phyloP scores from a whole-genome alignment of 2,329 filamentous ascomycete genomes.

The Apiospora aurea region DNA sequence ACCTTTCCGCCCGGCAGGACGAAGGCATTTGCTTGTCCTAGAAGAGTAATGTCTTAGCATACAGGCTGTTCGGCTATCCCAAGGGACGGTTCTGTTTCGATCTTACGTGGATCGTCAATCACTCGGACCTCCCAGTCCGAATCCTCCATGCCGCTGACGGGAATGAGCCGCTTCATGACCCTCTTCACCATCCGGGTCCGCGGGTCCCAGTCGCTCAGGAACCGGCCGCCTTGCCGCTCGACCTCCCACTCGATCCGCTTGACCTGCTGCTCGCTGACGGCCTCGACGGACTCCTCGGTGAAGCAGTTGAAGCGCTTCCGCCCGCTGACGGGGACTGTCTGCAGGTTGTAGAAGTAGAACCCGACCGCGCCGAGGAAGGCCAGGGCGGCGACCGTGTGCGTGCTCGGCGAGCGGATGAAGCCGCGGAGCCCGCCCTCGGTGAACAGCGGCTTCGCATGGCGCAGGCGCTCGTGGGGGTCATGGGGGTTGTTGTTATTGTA shows the following conservation, averaged over 20 bases:
- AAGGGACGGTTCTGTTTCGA: neutral
- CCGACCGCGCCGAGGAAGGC: conserved; percentile 52
- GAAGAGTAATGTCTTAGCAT: neutral
- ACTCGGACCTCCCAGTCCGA: conserved; percentile 76
- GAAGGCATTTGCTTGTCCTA: conserved; percentile 72
- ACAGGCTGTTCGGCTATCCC: neutral
- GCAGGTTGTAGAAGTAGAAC: conserved; percentile 74
- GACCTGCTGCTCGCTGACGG: conserved; percentile 61
- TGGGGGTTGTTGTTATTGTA: conserved; percentile 22
- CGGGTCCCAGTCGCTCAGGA: conserved; percentile 67
- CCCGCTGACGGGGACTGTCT: conserved; percentile 76
- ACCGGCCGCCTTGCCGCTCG: conserved; percentile 56
- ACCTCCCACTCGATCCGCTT: conserved; percentile 62
- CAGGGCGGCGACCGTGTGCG: conserved; percentile 49
- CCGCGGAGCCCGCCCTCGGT: conserved; percentile 43
- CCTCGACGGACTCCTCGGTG: conserved; percentile 60
- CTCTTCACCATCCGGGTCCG: conserved; percentile 63
- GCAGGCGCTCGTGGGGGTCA: conserved; percentile 36
- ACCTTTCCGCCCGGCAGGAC: conserved; percentile 82
- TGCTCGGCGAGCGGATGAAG: conserved; percentile 45
- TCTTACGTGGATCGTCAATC: conserved; percentile 67
- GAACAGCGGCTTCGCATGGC: conserved; percentile 48
- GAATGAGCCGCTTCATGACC: conserved; percentile 72
- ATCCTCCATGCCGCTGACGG: conserved; percentile 66
- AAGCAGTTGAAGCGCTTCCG: conserved; percentile 77